Conservation (phyloP, 495 filamentous ascomycete genomes). For the Oidiodendron maius region DNA sequence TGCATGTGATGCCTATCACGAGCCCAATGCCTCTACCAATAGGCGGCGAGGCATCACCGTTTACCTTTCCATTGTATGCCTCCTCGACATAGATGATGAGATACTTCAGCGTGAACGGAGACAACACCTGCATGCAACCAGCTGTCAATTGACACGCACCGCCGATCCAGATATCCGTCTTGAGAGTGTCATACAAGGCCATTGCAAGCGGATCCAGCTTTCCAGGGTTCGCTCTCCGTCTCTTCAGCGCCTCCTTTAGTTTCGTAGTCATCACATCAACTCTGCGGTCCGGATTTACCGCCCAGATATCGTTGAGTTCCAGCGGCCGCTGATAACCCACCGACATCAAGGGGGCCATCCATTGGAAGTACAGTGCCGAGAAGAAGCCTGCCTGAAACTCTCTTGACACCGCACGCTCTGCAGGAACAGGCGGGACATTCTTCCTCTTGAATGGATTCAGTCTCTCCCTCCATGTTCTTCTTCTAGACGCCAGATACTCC, state of each 20-base stretch:
- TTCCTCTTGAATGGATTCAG: slow-evolving; percentile 60
- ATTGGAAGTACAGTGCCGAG: slow-evolving; percentile 56
- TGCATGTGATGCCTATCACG: neutral
- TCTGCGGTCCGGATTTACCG: neutral
- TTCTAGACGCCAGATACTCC: too few species aligned
- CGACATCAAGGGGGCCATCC: slow-evolving; percentile 55
- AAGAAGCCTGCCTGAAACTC: slow-evolving; percentile 57
- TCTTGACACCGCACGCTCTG: slow-evolving; percentile 43
- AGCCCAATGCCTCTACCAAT: neutral
- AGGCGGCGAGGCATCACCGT: neutral
- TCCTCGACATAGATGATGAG: neutral
- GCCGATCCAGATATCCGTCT: neutral
- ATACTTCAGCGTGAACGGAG: neutral
- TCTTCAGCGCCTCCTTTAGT: neutral
- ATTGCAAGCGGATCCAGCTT: neutral
- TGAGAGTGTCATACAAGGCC: neutral
- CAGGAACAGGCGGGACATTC: slow-evolving; percentile 51
- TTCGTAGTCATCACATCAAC: neutral
- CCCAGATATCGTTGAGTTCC: neutral
- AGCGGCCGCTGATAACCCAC: neutral
- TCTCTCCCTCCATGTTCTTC: slow-evolving; percentile 53
- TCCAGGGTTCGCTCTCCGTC: neutral
- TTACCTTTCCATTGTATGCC: neutral
- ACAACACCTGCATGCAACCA: neutral
- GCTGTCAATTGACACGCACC: neutral